Percentiles rank a stretch among this genome's conserved stretches.
phyloP scores from a whole-genome alignment of 805 yeast genomes.

The Diddensiella caesifluorescens region DNA sequence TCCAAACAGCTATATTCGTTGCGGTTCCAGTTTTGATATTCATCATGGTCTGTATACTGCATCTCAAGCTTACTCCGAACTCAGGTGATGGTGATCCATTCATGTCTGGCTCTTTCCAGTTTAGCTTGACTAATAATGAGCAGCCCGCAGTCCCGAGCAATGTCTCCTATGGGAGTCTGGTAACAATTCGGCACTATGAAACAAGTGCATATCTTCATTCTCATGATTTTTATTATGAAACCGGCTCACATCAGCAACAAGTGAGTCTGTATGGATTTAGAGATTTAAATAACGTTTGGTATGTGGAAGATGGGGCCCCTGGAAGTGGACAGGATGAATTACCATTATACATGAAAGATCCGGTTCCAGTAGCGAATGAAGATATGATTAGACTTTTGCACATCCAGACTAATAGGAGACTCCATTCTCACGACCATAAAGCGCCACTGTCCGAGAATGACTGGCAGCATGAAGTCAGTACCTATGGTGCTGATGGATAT shows the following conservation, averaged over 20 bases:
- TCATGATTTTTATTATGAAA: conserved; percentile 46
- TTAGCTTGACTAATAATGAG: conserved; percentile 36
- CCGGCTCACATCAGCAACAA: conserved; percentile 59
- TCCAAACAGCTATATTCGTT: conserved; percentile 33
- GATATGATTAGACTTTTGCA: conserved; percentile 44
- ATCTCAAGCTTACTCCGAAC: conserved; percentile 33
- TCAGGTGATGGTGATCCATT: conserved; percentile 45
- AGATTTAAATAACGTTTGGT: conserved; percentile 62
- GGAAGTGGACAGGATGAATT: not conserved
- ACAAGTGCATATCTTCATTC: conserved; percentile 68
- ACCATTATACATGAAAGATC: not conserved
- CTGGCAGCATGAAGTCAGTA: conserved; percentile 28
- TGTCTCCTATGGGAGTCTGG: conserved; percentile 56
- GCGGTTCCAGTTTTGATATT: conserved; percentile 48
- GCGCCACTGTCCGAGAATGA: conserved; percentile 23
- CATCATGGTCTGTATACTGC: conserved; percentile 42
- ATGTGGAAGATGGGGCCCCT: conserved; percentile 39
- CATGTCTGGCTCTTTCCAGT: conserved; percentile 53
- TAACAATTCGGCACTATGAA: conserved; percentile 56
- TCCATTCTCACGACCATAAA: conserved; percentile 22
- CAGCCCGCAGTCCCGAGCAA: conserved; percentile 40
- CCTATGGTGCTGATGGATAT: conserved; percentile 49
- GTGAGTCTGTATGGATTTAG: conserved; percentile 55
- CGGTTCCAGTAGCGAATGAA: not conserved
- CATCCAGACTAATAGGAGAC: conserved; percentile 18